A percentile compares a stretch with the other conserved stretches of the same genome.
These are phyloP conservation scores for Wickerhamomyces xylosicus DNA, from an alignment of 805 yeast genomes.

Conservation along the genomic window DNA sequence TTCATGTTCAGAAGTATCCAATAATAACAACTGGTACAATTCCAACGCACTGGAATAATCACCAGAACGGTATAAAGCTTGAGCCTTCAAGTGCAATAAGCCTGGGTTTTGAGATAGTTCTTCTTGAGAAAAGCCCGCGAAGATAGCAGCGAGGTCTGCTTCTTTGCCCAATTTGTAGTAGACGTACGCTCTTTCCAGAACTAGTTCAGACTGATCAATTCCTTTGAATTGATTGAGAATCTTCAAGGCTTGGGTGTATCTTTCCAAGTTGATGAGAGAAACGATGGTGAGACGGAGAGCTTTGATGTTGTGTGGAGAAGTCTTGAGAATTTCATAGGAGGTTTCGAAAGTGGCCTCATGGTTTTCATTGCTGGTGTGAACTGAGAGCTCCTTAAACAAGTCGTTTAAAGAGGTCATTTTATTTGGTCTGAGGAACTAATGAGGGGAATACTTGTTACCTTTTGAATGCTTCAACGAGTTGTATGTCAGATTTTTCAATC, in stretches of 20 bases:
- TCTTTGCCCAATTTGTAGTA: constrained; percentile 43
- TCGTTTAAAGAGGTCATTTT: constrained; percentile 17
- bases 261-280: constrained; percentile 56
- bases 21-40: constrained; percentile 38
- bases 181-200: constrained; percentile 51
- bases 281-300: constrained; percentile 40
- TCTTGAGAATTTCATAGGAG: constrained; percentile 16
- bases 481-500: too few species aligned
- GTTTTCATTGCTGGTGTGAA: constrained; percentile 12
- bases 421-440: too few species aligned
- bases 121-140: constrained; percentile 14
- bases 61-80: constrained; percentile 42
- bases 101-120: constrained; percentile 23
- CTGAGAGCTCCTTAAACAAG: constrained; percentile 17
- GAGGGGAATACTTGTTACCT: too few species aligned
- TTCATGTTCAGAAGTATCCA: constrained; percentile 25
- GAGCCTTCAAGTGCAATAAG: constrained; percentile 40
- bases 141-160: constrained; percentile 20
- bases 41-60: constrained; percentile 36
- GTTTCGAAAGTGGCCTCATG: constrained; percentile 18
- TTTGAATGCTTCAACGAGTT: too few species aligned
- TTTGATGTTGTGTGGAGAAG: constrained; percentile 17
- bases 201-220: constrained; percentile 23
- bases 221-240: constrained; percentile 28
- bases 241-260: constrained; percentile 40